Percentiles rank a stretch among this genome's conserved stretches.
These are phyloP conservation scores for Pseudogymnoascus sp. DNA, from an alignment of 2,329 filamentous ascomycete species.

Conservation along the genomic window DNA sequence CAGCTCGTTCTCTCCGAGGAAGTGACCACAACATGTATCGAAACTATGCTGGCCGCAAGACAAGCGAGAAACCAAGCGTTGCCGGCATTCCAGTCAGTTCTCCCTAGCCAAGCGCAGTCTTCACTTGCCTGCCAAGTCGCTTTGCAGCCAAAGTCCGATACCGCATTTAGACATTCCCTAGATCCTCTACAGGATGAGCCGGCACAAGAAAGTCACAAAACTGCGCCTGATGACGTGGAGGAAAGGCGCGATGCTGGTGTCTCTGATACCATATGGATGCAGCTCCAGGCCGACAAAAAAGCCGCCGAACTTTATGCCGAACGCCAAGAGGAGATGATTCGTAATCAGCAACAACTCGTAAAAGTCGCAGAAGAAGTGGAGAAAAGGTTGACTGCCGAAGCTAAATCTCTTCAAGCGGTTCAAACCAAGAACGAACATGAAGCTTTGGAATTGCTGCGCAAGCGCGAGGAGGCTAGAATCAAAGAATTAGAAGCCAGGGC, in stretches of 20 bases:
- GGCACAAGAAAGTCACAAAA: slow-evolving; percentile 13
- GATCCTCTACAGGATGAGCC: background rate
- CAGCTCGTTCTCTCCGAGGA: slow-evolving; percentile 18
- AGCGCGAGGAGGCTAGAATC: slow-evolving; percentile 25
- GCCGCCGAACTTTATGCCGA: slow-evolving; percentile 11
- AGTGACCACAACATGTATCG: slow-evolving; percentile 18
- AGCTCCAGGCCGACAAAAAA: slow-evolving; percentile 39
- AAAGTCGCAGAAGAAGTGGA: slow-evolving; percentile 12
- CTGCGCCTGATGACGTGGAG: slow-evolving; percentile 8
- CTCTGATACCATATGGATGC: slow-evolving; percentile 52
- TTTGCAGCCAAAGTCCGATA: background rate
- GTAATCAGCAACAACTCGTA: slow-evolving; percentile 20
- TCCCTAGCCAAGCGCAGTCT: slow-evolving; percentile 9
- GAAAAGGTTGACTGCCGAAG: slow-evolving; percentile 22
- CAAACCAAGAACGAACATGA: slow-evolving; percentile 17
- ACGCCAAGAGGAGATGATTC: slow-evolving; percentile 22
- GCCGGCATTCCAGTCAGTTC: background rate
- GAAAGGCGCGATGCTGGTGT: slow-evolving; percentile 47
- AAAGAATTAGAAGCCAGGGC: slow-evolving; percentile 26
- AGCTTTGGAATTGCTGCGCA: slow-evolving; percentile 15
- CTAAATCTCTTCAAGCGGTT: slow-evolving; percentile 30
- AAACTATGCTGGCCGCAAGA: slow-evolving; percentile 21
- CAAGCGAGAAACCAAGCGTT: slow-evolving; percentile 14
- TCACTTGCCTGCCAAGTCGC: background rate
- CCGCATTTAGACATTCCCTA: slow-evolving; percentile 13